These are phyloP conservation scores for Candida neerlandica DNA, from an alignment of 1,139 yeast genomes.

Conservation along the genomic window DNA sequence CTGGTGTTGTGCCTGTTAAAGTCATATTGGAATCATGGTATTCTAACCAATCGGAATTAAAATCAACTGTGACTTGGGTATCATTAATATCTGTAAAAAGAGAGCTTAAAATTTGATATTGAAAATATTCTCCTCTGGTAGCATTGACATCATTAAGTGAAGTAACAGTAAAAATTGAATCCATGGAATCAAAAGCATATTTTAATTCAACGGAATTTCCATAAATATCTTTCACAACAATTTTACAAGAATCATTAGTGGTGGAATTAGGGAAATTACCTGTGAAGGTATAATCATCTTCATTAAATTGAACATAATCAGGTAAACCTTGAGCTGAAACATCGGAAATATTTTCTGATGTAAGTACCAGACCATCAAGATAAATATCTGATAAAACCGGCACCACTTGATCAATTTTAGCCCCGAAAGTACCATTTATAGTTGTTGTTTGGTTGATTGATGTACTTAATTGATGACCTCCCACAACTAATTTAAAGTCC, in stretches of 20 bases:
- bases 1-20: constrained; percentile 69
- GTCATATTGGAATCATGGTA: constrained; percentile 64
- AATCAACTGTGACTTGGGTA: constrained; percentile 51
- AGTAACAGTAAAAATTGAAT: constrained; percentile 55
- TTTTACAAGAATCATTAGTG: constrained; percentile 49
- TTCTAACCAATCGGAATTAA: constrained; percentile 59
- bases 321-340: constrained; percentile 56
- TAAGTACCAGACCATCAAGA: constrained; percentile 59
- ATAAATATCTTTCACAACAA: constrained; percentile 62
- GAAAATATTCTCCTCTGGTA: constrained; percentile 60
- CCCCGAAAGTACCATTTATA: constrained; percentile 69
- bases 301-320: constrained; percentile 57
- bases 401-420: constrained; percentile 53
- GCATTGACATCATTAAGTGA: constrained; percentile 64
- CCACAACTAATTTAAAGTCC: constrained; percentile 72
- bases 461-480: constrained; percentile 84
- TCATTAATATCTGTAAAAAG: constrained; percentile 55
- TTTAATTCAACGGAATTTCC: constrained; percentile 66
- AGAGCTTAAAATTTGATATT: constrained; percentile 52
- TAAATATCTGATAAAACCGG: constrained; percentile 60
- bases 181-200: constrained; percentile 50
- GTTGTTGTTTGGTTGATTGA: constrained; percentile 51
- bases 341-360: constrained; percentile 53
- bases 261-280: constrained; percentile 61
- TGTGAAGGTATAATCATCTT: constrained; percentile 44